Evolutionary conservation across 1,284 basidiomycete genomes (phyloP), one percentile per base, ranked within the genome.

Genomic region (Irpex sp.): DNA sequence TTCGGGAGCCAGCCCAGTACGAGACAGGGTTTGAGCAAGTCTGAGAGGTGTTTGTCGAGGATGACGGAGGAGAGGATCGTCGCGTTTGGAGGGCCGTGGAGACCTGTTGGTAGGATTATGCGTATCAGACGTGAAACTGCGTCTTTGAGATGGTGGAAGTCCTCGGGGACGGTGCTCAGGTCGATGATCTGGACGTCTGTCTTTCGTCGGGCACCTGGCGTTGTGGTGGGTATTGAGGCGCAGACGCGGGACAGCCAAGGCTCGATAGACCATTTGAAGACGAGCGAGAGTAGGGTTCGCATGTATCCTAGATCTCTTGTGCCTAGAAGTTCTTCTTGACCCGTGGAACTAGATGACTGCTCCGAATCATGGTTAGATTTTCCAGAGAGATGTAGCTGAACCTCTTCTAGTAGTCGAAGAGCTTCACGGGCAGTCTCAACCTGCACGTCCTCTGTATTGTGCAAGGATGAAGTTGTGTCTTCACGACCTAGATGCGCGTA

Each of bases 1-100:
- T 81, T 83, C 4, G 88, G 87, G 4, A 89, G 74, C 89, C 90
- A 92, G 3, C 86, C 90, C 4, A 92, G 73, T 14, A 81, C 71
- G 3, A 91, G 78, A 28, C 82, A 78, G 5, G 85, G 80, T 48
- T 75, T 77, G 16, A 91, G 73, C 8, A 91, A 67, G 63, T 88
- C 84, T 6, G 78, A 71, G 4, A 83, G 66, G 67, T 91, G 83
- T 49, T 78, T 78, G 61, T 80, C 78, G n/a, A 90, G 69, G 10
- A 92, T 69, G 1, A 79, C 78, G 1, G 82, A 80, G 2, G 87
- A 83, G 58, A 92, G 83, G 36, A 82, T 69, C 1, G 86, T 87
- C 66, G 83, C 80, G 9, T 83, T 72, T 19, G 82, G 68, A 8
- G 71, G 72, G 2, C 77, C 75, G 18, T 77, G 74, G 1, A 74